Evolutionary conservation across 176 grass and related monocot genomes (phyloP).

Genomic region (Carex littledalei): DNA sequence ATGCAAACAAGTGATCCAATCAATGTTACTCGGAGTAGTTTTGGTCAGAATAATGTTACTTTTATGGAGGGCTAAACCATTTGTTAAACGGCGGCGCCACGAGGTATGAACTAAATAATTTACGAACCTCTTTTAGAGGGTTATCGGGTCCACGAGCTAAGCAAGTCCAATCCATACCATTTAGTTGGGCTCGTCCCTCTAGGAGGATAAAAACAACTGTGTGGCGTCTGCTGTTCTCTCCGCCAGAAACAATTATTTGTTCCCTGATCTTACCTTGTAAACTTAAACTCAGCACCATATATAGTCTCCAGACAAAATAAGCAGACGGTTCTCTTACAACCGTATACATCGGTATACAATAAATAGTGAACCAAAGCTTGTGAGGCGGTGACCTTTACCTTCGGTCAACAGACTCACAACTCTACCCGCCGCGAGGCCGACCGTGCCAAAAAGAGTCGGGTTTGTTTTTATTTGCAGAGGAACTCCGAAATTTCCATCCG

Average conservation of each 20-base stretch:
- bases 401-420: constrained; percentile 1
- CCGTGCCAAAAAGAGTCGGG: background rate
- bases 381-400: background rate
- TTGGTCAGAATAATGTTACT: background rate
- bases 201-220: constrained; percentile 20
- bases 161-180: background rate
- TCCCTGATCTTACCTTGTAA: background rate
- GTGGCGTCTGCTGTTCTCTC: constrained; percentile 3
- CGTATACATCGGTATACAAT: background rate
- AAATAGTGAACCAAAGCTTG: background rate
- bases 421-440: constrained; percentile 1
- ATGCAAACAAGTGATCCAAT: no score
- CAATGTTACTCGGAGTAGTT: no score
- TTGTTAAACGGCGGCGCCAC: no score
- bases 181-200: background rate
- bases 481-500: background rate
- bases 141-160: background rate
- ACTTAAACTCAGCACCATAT: background rate
- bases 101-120: no score
- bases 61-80: no score
- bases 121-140: background rate
- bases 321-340: background rate
- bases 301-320: background rate
- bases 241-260: background rate
- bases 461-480: background rate